Evolutionary conservation across 169 alveolate genomes (phyloP).

Genomic region (Theileria parva): DNA sequence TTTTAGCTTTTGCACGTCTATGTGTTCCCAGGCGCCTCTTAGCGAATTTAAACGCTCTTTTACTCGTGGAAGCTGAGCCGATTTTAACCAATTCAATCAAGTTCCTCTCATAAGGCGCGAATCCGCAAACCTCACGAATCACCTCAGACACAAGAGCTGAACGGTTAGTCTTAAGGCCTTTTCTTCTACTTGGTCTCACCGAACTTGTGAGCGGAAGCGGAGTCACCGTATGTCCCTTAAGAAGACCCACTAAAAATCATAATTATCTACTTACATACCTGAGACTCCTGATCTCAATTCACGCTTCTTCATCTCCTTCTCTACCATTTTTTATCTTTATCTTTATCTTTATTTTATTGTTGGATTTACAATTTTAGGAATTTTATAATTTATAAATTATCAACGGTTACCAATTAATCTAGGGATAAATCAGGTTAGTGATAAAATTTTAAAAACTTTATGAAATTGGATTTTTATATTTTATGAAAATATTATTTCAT

Average conservation of each 20-base stretch:
- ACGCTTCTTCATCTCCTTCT: conserved; percentile 59
- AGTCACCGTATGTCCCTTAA: conserved; percentile 82
- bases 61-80: conserved; percentile 95
- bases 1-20: conserved; percentile 96
- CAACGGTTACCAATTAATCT: not conserved
- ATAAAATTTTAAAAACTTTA: not conserved
- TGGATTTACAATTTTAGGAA: too few relatives aligned
- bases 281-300: conserved; percentile 56
- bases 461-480: not conserved
- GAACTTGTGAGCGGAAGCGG: conserved; percentile 71
- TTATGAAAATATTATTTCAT: not conserved
- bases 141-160: conserved; percentile 89
- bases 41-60: conserved; percentile 97
- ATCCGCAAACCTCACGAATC: conserved; percentile 96
- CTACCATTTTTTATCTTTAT: not conserved
- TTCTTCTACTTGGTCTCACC: conserved; percentile 82
- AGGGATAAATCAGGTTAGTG: not conserved
- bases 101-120: conserved; percentile 98
- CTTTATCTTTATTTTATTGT: conserved; percentile 27
- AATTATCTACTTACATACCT: conserved; percentile 30
- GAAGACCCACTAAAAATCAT: conserved; percentile 72
- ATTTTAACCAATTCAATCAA: conserved; percentile 96
- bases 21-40: conserved; percentile 99
- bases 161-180: conserved; percentile 88
- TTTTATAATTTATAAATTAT: too few relatives aligned